phyloP scores from a whole-genome alignment of 2,329 filamentous ascomycete species.

The Aspergillus ruber region DNA sequence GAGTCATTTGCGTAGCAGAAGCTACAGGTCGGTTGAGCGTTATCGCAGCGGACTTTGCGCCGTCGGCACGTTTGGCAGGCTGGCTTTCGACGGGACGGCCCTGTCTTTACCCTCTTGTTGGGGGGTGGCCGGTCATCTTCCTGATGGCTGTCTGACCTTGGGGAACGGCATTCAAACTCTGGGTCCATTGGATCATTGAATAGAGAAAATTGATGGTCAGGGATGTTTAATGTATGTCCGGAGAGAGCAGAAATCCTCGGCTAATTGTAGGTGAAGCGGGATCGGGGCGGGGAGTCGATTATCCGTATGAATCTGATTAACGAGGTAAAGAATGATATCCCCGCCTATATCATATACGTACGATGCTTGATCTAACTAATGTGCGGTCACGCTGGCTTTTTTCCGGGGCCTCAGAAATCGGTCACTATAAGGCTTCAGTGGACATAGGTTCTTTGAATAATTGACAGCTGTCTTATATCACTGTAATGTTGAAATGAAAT shows the following conservation, averaged over 20 bases:
- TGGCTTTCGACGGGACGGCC: constrained; percentile 6
- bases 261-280: too few relatives aligned
- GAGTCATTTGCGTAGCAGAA: constrained; percentile 12
- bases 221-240: background rate
- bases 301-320: too few relatives aligned
- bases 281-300: too few relatives aligned
- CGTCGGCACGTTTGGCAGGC: constrained; percentile 22
- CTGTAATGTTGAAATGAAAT: background rate
- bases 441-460: too few relatives aligned
- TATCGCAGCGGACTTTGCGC: constrained; percentile 23
- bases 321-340: too few relatives aligned
- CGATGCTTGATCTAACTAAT: too few relatives aligned
- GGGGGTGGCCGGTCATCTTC: background rate
- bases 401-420: too few relatives aligned
- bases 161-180: background rate
- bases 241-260: background rate
- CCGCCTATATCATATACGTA: too few relatives aligned
- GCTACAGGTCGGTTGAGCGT: constrained; percentile 14
- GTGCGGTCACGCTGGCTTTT: too few relatives aligned
- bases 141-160: background rate
- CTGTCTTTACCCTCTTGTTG: background rate
- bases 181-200: background rate
- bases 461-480: too few relatives aligned
- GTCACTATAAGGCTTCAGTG: too few relatives aligned
- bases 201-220: background rate